phyloP scores from a whole-genome alignment of 495 filamentous ascomycete species.

The Talaromyces stipitatus region DNA sequence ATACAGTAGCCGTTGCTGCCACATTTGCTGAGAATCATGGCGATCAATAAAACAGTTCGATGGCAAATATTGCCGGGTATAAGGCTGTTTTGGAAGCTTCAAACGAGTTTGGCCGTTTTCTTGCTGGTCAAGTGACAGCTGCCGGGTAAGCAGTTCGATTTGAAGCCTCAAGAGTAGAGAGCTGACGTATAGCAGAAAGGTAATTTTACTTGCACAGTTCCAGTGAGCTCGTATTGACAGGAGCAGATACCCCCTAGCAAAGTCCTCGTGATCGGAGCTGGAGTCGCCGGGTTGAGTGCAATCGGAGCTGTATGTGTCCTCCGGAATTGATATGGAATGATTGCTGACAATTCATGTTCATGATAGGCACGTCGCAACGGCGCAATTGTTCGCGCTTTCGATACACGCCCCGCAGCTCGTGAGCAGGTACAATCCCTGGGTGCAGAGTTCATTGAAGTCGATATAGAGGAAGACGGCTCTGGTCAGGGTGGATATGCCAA shows the following conservation, averaged over 20 bases:
- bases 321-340: neutral
- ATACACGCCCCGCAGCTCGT: conserved; percentile 67
- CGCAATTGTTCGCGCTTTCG: conserved; percentile 78
- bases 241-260: conserved; percentile 71
- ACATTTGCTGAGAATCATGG: neutral
- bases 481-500: conserved; percentile 78
- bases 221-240: neutral
- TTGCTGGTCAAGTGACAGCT: conserved; percentile 77
- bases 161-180: neutral
- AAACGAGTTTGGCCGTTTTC: conserved; percentile 72
- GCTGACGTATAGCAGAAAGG: conserved; percentile 12
- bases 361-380: conserved; percentile 62
- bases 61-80: conserved; percentile 85
- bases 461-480: conserved; percentile 75
- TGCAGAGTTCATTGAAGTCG: conserved; percentile 77
- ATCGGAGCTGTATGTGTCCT: conserved; percentile 51
- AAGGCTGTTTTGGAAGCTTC: conserved; percentile 78
- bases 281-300: conserved; percentile 72
- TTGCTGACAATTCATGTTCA: neutral
- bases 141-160: conserved; percentile 42
- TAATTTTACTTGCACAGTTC: neutral
- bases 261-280: conserved; percentile 74
- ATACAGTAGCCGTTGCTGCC: neutral
- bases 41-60: conserved; percentile 40
- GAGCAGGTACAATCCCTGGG: conserved; percentile 81